Conservation (phyloP, 495 filamentous ascomycete genomes). For the Tirmania nivea region DNA sequence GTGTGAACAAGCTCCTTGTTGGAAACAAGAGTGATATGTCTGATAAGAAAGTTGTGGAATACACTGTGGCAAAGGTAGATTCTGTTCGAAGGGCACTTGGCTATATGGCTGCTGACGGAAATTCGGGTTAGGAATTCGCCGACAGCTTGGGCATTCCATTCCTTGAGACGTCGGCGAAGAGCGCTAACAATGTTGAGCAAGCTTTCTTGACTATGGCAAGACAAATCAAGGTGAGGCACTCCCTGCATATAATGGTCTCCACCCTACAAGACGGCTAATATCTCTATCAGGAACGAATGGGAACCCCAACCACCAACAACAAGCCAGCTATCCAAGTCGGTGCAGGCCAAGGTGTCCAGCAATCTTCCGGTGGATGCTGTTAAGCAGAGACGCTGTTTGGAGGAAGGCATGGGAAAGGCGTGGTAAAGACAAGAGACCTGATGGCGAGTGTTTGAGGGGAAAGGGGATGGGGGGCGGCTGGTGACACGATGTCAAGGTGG, state of each 20-base stretch:
- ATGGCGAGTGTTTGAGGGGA: background rate
- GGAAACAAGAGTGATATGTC: slow-evolving; percentile 99
- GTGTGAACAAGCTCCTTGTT: slow-evolving; percentile 95
- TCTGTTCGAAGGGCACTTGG: background rate
- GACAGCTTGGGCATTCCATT: slow-evolving; percentile 98
- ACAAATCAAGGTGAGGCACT: slow-evolving; percentile 52
- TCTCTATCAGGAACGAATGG: slow-evolving; percentile 59
- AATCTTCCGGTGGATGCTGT: slow-evolving; percentile 83
- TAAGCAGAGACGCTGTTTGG: slow-evolving; percentile 28
- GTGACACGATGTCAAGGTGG: background rate
- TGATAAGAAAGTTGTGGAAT: slow-evolving; percentile 99
- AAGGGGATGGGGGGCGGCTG: background rate
- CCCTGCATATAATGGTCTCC: no score
- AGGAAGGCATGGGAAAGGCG: background rate
- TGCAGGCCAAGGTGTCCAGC: slow-evolving; percentile 82
- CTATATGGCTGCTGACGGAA: slow-evolving; percentile 7
- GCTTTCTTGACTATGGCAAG: slow-evolving; percentile 99
- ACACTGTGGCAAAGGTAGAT: slow-evolving; percentile 91
- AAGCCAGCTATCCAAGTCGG: slow-evolving; percentile 94
- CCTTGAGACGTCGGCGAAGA: slow-evolving; percentile 98
- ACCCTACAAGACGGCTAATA: background rate
- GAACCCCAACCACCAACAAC: slow-evolving; percentile 82
- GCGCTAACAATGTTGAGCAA: slow-evolving; percentile 97
- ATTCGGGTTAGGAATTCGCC: slow-evolving; percentile 61
- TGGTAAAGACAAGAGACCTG: background rate